Evolutionary conservation across 768 basidiomycete species (phyloP).

Genomic region (Collybia sp.): DNA sequence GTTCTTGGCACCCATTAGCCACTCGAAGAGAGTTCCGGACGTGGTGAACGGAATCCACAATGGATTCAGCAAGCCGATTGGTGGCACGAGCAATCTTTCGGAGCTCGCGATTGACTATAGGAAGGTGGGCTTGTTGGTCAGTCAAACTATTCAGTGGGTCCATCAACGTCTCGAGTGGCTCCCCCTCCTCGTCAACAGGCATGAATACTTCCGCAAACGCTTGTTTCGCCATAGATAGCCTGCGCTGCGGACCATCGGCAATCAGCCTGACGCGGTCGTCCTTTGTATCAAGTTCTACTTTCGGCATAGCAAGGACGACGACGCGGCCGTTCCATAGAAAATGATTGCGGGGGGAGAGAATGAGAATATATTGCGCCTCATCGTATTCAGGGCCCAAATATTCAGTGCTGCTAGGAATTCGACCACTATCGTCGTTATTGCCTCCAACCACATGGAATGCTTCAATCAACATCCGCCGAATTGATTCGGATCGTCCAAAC

Average conservation of each 20-base stretch:
- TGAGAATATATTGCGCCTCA: constrained; percentile 71
- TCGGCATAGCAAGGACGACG: constrained; percentile 70
- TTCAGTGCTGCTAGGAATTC: constrained; percentile 29
- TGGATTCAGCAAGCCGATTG: constrained; percentile 86
- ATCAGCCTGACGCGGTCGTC: constrained; percentile 90
- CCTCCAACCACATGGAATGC: constrained; percentile 78
- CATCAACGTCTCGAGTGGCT: constrained; percentile 36
- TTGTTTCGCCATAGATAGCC: constrained; percentile 73
- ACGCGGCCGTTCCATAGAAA: constrained; percentile 94
- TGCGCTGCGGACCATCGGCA: constrained; percentile 81
- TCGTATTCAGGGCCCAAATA: constrained; percentile 49
- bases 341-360: constrained; percentile 78
- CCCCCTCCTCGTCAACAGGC: constrained; percentile 61
- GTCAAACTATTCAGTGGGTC: constrained; percentile 46
- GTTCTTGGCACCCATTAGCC: constrained; percentile 69
- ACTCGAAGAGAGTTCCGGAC: constrained; percentile 66
- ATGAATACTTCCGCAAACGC: constrained; percentile 65
- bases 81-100: constrained; percentile 88
- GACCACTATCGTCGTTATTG: constrained; percentile 49
- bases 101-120: constrained; percentile 83
- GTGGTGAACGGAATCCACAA: constrained; percentile 87
- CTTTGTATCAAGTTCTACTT: constrained; percentile 75
- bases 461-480: constrained; percentile 76
- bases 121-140: constrained; percentile 89
- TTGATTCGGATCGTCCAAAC: constrained; percentile 68